Evolutionary conservation across 345 rosid species (phyloP), one percentile per base, ranked within the genome.

Genomic region (Rubroshorea leprosula): DNA sequence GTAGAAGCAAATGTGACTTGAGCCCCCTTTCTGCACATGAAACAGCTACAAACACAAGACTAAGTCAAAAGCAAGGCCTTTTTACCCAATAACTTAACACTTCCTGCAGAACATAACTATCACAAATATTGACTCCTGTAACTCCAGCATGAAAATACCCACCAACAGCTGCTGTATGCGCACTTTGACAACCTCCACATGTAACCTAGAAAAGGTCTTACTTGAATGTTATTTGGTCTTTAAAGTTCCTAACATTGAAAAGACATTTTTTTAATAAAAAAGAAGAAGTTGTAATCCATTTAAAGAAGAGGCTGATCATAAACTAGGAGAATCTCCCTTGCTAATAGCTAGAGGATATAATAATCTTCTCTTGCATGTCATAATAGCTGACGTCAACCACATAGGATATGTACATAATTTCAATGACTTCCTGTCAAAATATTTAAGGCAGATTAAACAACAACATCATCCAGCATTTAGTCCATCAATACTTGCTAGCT

Each of bases 101-200:
- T 31, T 23, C 51, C 5, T n/a, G 19, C 13, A 31, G 39, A 46
- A 16, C 9, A 8, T 4, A 59, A 1, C 18, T 23, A 21, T 23
- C 31, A 50, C 19, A 68, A 31, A 51, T 23, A 23, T 48, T 46
- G 22, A 35, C 24, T 16, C 13, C 23, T 38, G 46, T 16, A 16
- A 26, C 26, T 46, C 20, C 23, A 49, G 49, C 22, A 58, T 47
- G 41, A 62, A 41, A 26, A 43, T 31, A 72, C 78, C 73, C 74
- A 78, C 98, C 95, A 70, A 83, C 87, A 56, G 91, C 90, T 57
- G 91, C 85, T 65, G 98, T 72, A 62, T 92, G 93, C 15, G 95
- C 95, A 51, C 95, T 92, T 80, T 86, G 98, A 75, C 93, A 84
- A 60, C 96, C 97, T 62, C 97, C 97, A 67, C 97, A 92, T 13